Base-by-base conservation (phyloP, 495 filamentous ascomycete genomes). In the Neurospora sp. region DNA sequence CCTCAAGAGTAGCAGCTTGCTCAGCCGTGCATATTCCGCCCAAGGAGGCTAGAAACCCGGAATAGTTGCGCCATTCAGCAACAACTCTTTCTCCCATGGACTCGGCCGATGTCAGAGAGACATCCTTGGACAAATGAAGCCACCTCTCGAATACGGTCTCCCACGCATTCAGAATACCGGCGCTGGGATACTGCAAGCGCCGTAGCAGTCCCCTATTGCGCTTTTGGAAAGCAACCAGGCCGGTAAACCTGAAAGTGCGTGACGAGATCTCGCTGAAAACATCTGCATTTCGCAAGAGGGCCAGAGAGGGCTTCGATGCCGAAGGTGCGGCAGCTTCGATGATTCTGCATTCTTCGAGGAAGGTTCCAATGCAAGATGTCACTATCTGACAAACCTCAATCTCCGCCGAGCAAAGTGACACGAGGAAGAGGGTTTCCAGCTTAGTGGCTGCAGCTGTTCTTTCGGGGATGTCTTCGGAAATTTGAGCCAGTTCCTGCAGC, bases 1-100 rank as follows among this genome's bases (percentile, higher is more conserved):
- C 89, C 72, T 90, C 89, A 16, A 84, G 76, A 41, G 82, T 77
- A 70, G 82, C 75, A 71, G 84, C 82, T 74, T 88, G 85, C 71
- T 89, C 86, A 5, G 89, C 87, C n/a, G 89, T 89, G 77, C 89
- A 91, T 70, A 86, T 84, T 5, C 89, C 89, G n/a, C 88, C 89
- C 41, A 91, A 81, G 4, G 89, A 89, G 22, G 89, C 89, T 18
- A 91, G 84, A 76, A 91, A 90, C 5, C 89, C 89, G 5, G 88
- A 89, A 71, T 88, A 87, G 74, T 91, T 91, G 39, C 89, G 84
- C 89, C 89, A 91, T 74, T 91, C 89, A 11, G 85, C 84, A 35
- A 90, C 83, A 27, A 81, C 77, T 59, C 80, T 81, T 71, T 90
- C 89, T 16, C 87, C 83, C 8, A 88, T 78, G n/a, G 75, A 80